Evolutionary conservation across 306 rosid species (phyloP).

Genomic region (Cotoneaster glaucophyllus): DNA sequence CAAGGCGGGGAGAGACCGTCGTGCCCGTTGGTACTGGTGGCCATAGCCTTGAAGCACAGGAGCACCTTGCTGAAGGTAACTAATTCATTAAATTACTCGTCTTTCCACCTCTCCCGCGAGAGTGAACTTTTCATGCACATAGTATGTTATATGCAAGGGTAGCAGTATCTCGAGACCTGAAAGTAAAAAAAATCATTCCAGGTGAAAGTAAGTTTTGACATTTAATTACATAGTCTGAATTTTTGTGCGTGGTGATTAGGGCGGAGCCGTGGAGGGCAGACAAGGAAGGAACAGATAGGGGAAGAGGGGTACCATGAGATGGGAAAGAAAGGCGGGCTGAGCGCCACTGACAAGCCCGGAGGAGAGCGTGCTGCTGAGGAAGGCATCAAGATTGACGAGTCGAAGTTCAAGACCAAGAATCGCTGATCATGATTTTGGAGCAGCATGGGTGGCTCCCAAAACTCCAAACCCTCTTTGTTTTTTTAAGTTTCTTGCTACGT

Average conservation of each 20-base stretch:
- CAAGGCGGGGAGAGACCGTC: conserved; percentile 65
- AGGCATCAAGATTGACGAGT: conserved; percentile 51
- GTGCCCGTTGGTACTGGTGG: conserved; percentile 85
- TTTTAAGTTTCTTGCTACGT: background rate
- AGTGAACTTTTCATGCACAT: no score
- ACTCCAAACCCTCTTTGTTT: no score
- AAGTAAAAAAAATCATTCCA: no score
- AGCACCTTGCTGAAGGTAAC: conserved; percentile 75
- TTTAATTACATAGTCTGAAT: background rate
- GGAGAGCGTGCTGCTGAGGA: conserved; percentile 53
- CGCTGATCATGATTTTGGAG: background rate
- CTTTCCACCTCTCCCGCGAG: no score
- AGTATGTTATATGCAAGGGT: no score
- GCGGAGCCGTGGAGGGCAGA: conserved; percentile 58
- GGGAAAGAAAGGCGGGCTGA: conserved; percentile 69
- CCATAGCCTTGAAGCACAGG: conserved; percentile 69
- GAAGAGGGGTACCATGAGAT: conserved; percentile 45
- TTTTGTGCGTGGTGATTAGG: conserved; percentile 16
- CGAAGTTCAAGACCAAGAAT: conserved; percentile 40
- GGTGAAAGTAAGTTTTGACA: no score
- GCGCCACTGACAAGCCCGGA: conserved; percentile 46
- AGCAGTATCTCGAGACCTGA: no score
- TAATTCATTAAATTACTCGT: background rate
- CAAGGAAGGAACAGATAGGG: conserved; percentile 21
- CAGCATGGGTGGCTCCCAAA: background rate